Percentiles rank a stretch among this genome's conserved stretches.
Conservation (phyloP, 139 green algal genomes). For the Nannochloris sp. region DNA sequence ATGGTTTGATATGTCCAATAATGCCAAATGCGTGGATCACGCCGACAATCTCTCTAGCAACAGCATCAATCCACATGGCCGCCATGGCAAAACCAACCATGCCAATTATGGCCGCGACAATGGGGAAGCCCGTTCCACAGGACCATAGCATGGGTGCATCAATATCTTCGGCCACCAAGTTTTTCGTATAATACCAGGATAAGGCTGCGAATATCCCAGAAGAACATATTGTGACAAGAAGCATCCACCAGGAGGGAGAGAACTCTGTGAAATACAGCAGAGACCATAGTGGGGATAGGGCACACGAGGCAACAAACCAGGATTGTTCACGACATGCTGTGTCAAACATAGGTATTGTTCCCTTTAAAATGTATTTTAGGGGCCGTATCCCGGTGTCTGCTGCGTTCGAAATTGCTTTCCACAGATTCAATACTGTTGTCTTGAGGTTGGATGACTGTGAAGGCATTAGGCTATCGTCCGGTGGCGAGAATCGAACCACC, state of each 20-base stretch:
- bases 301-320: slow-evolving; percentile 50
- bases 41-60: slow-evolving; percentile 57
- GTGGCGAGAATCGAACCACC: too few relatives aligned
- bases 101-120: slow-evolving; percentile 44
- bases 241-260: not conserved
- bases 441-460: too few relatives aligned
- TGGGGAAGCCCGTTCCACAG: slow-evolving; percentile 12
- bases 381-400: not conserved
- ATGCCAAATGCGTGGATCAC: slow-evolving; percentile 53
- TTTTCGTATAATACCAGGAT: not conserved
- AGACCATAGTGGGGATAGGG: slow-evolving; percentile 32
- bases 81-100: slow-evolving; percentile 63
- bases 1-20: slow-evolving; percentile 41
- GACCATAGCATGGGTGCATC: slow-evolving; percentile 18
- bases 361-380: slow-evolving; percentile 8
- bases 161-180: not conserved
- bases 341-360: slow-evolving; percentile 38
- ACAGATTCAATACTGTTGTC: too few relatives aligned
- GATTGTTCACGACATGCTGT: slow-evolving; percentile 39
- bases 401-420: too few relatives aligned
- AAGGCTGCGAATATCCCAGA: not conserved
- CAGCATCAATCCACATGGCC: slow-evolving; percentile 69
- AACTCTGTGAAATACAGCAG: slow-evolving; percentile 19
- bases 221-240: too few relatives aligned
- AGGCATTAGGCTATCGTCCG: too few relatives aligned